A percentile compares a stretch with the other conserved stretches of the same genome.
These are phyloP conservation scores for Periconia sp. DNA, from an alignment of 2,329 filamentous ascomycete species.

Conservation along the genomic window DNA sequence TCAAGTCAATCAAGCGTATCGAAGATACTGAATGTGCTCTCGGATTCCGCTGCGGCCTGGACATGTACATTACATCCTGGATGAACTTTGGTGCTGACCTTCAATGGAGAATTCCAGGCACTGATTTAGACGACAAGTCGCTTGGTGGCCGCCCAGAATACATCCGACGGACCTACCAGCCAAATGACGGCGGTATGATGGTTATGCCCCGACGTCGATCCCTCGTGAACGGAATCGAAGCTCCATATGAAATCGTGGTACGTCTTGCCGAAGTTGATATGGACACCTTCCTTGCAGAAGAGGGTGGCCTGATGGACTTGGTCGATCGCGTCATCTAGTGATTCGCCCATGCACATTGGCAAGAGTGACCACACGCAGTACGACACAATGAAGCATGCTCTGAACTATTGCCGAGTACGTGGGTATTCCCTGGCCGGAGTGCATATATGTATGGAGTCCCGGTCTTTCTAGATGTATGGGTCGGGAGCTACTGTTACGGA, in stretches of 20 bases:
- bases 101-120: constrained; percentile 43
- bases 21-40: constrained; percentile 38
- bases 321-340: constrained; percentile 31
- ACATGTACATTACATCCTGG: constrained; percentile 45
- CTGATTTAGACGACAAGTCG: constrained; percentile 25
- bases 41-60: constrained; percentile 34
- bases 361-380: too few relatives aligned
- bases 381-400: too few relatives aligned
- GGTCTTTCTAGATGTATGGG: constrained; percentile 4
- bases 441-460: constrained; percentile 6
- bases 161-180: constrained; percentile 37
- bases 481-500: constrained; percentile 1
- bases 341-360: too few relatives aligned
- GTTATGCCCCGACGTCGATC: constrained; percentile 39
- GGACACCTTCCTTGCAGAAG: constrained; percentile 34
- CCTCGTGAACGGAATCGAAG: constrained; percentile 27
- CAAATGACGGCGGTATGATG: constrained; percentile 42
- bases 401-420: too few relatives aligned
- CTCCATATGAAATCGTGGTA: constrained; percentile 43
- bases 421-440: neutral
- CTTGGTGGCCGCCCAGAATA: constrained; percentile 40
- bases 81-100: constrained; percentile 41
- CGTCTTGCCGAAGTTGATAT: constrained; percentile 42
- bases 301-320: constrained; percentile 36
- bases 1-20: constrained; percentile 35